Base-by-base conservation (phyloP, 331 rosid genomes). In the Rosa hybrid region DNA sequence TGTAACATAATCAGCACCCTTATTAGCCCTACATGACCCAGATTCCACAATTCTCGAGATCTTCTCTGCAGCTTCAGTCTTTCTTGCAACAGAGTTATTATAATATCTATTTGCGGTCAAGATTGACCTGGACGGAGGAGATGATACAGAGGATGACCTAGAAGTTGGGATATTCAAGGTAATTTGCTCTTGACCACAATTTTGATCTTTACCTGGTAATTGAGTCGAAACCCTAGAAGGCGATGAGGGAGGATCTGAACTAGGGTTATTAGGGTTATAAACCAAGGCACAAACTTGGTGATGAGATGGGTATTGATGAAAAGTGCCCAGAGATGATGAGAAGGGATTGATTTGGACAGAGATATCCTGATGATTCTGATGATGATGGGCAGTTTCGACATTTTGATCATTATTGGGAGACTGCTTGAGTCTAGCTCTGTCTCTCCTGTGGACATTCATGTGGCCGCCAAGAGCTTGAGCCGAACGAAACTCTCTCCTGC, bases 381-480 rank as follows among this genome's bases (percentile, higher is more conserved):
- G 81, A 64, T 44, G 84, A 64, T 72, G 68, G 63, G 45, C 21
- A 30, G 80, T 85, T 81, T 88, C 87, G 74, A 13, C 67, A 71
- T 38, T 81, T 51, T 63, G 77, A 34, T 89, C 86, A 65, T 83
- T 86, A 65, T 83, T 86, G 34, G 87, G 82, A 34, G 90, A 84
- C 69, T 95, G 94, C 74, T 89, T 92, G 42, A 93, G 83, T 77
- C 93, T 89, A 16, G 98, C 98, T 72, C 94, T 93, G 77, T 95
- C 98, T 23, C 97, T 91, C 77, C 97, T 87, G 79, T 95, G 98
- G 62, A 95, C 98, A 81, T 95, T 95, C 98, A 95, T 95, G 73
- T 95, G 98, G 69, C 98, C 98, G 1, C 98, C 98, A 0, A 95
- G 84, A 23, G 98, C 98, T 78, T 95, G 98, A 57, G 98, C 98